Base-by-base conservation (phyloP, 164 flowering plant genomes). In the Aristolochia fimbriata region DNA sequence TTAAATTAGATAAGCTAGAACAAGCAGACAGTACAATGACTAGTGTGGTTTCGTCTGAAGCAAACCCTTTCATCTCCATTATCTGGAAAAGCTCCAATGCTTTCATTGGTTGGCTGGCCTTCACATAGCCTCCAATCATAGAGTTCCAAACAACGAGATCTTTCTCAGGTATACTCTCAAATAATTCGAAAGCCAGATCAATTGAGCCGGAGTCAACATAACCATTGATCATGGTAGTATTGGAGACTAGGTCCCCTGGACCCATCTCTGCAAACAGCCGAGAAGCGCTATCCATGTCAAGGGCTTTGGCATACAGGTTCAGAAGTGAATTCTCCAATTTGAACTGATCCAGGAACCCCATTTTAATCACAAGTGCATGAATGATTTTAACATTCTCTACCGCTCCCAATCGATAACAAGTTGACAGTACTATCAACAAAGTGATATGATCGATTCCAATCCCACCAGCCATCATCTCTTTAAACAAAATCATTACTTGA, bases 201-300 rank as follows among this genome's bases (percentile, higher is more conserved):
- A 68, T 41, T 31, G 58, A 47, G 15, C 73, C 75, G 61, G 62
- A 61, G 31, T 64, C 74, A 9, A 55, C 59, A 69, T 53, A 72
- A 2, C 74, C 73, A 62, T 72, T 69, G 51, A 77, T 58, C 70
- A 77, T 17, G 64, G 83, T 81, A 11, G 90, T 83, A 12, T 81
- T 81, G 20, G 80, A 79, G 59, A 72, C 74, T 8, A 75, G 70
- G 62, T 73, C 65, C 63, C 61, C 61, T 23, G 46, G 33, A 24
- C 41, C 67, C 59, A 69, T 73, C 57, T 62, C 62, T 31, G 14
- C 9, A 62, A 77, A 77, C 55, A 71, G 14, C 22, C n/a, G n/a
- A 55, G 24, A 31, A 4, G 73, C 67, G 1, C 51, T 14, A 56
- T 69, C 66, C 62, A 66, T 63, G 30, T 63, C 60, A 27, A 70